Evolutionary conservation across 371 early-diverging fungal species (phyloP).

Genomic region (Fennellomyces sp.): DNA sequence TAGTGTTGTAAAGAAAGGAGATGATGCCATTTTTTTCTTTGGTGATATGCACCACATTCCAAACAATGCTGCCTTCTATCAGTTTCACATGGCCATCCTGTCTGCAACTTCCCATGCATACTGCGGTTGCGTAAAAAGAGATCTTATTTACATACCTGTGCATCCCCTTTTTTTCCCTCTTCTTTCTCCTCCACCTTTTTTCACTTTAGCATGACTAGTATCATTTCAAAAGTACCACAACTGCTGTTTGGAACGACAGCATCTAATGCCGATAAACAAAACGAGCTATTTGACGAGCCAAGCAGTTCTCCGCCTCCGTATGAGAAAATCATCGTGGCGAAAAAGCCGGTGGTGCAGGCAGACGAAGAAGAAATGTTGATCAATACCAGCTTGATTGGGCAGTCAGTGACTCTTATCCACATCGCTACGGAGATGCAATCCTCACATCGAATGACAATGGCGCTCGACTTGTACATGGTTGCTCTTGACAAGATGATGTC

Average conservation of each 20-base stretch:
- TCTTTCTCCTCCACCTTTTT: not conserved
- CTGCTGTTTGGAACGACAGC: not conserved
- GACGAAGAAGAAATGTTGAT: too few relatives aligned
- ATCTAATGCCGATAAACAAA: not conserved
- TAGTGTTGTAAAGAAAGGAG: too few relatives aligned
- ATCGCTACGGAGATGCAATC: conserved; percentile 52
- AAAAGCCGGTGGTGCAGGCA: too few relatives aligned
- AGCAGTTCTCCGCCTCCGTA: conserved; percentile 40
- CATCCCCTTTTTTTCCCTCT: conserved; percentile 5
- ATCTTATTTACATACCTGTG: not conserved
- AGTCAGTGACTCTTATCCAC: conserved; percentile 49
- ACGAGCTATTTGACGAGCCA: not conserved
- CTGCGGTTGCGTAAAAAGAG: not conserved
- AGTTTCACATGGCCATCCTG: not conserved
- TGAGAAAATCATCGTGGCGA: too few relatives aligned
- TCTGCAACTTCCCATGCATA: too few relatives aligned
- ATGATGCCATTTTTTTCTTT: too few relatives aligned
- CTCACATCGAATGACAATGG: conserved; percentile 37
- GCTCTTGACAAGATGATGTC: conserved; percentile 48
- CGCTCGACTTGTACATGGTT: conserved; percentile 57
- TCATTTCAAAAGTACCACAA: not conserved
- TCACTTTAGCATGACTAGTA: not conserved
- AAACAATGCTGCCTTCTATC: not conserved
- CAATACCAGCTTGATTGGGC: conserved; percentile 45
- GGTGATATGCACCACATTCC: conserved; percentile 1